A percentile compares a stretch with the other conserved stretches of the same genome.
These are phyloP conservation scores for Fraxinus baroniana DNA, from an alignment of 305 asterid species.

Conservation along the genomic window DNA sequence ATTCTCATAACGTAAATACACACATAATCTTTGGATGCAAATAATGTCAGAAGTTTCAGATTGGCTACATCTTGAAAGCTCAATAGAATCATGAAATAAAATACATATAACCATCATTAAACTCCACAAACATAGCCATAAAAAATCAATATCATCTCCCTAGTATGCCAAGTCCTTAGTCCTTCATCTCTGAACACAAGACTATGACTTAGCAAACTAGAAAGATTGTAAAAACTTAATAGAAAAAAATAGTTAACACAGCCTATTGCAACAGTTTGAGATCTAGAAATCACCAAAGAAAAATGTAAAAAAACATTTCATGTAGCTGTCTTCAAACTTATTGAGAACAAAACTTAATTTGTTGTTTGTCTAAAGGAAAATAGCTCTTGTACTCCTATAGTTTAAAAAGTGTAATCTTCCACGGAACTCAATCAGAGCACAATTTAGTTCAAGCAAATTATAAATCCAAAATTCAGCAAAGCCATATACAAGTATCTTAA, in stretches of 20 bases:
- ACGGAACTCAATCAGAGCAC: not conserved
- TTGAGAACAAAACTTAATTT: not conserved
- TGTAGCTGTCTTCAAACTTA: not conserved
- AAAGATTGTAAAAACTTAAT: not conserved
- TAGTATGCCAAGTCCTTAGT: not conserved
- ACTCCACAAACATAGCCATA: not conserved
- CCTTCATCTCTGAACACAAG: not conserved
- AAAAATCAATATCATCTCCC: not conserved
- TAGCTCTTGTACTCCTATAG: constrained; percentile 8
- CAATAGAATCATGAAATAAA: too few species aligned
- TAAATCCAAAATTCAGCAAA: constrained; percentile 17
- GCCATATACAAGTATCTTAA: constrained; percentile 14
- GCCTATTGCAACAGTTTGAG: not conserved
- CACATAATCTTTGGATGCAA: not conserved
- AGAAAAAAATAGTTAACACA: too few species aligned
- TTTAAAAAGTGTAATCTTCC: constrained; percentile 18
- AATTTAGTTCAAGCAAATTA: constrained; percentile 16
- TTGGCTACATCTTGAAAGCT: not conserved
- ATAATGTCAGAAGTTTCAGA: not conserved
- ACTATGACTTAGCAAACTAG: not conserved
- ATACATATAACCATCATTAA: not conserved
- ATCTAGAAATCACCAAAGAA: not conserved
- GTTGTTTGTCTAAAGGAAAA: not conserved
- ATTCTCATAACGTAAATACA: not conserved
- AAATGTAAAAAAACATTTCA: not conserved